Conservation (phyloP, 257 asterid species). For the Solanum paucissectum region DNA sequence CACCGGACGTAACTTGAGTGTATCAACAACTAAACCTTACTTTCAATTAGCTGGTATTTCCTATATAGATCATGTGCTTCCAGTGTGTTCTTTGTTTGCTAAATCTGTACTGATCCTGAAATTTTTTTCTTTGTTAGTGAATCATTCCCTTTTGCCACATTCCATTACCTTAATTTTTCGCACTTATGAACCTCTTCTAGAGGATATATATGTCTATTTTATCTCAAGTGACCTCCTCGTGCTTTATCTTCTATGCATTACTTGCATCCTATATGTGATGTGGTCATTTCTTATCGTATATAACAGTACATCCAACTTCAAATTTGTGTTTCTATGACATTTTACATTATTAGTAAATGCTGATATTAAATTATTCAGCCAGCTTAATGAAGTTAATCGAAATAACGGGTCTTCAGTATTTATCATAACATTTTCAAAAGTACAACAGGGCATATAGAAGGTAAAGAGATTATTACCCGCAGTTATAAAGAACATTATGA, state of each 20-base stretch:
- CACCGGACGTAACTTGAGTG: neutral
- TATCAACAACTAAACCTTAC: neutral
- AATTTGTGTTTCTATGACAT: neutral
- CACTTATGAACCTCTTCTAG: neutral
- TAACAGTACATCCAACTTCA: neutral
- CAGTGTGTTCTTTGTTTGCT: neutral
- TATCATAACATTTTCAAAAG: neutral
- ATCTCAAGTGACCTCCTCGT: neutral
- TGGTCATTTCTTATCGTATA: neutral
- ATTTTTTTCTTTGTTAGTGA: neutral
- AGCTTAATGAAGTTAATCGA: neutral
- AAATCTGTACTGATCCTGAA: neutral
- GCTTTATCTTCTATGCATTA: neutral
- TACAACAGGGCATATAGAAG: neutral
- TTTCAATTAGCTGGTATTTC: neutral
- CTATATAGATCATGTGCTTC: neutral
- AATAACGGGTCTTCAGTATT: neutral
- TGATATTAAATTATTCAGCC: neutral
- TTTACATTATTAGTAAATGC: neutral
- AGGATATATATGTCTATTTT: neutral
- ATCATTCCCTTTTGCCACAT: neutral
- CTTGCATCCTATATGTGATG: neutral
- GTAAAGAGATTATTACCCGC: slow-evolving; percentile 61
- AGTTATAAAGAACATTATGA: slow-evolving; percentile 69
- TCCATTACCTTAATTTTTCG: neutral